Conservation (phyloP, 768 basidiomycete species). For the Kwoniella botswanensis region DNA sequence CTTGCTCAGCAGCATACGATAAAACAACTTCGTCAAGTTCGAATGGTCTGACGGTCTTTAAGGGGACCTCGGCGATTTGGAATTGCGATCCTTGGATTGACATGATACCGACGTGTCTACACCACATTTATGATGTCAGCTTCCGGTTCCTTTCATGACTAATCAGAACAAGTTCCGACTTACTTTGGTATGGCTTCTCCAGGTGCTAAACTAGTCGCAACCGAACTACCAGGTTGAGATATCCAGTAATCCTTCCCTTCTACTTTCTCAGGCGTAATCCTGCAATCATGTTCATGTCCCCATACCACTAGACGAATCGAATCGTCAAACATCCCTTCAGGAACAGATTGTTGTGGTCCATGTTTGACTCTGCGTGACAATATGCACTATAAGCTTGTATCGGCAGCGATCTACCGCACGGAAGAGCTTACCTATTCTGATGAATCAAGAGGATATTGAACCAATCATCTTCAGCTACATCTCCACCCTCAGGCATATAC, state of each 20-base stretch:
- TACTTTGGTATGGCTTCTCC: constrained; percentile 93
- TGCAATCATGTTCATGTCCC: constrained; percentile 99
- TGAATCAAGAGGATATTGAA: constrained; percentile 93
- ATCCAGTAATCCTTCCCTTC: constrained; percentile 90
- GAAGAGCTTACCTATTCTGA: constrained; percentile 78
- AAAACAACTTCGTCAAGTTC: constrained; percentile 81
- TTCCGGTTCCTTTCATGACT: too few relatives aligned
- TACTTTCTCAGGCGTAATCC: constrained; percentile 86
- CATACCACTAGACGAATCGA: constrained; percentile 90
- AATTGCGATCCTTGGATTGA: constrained; percentile 88
- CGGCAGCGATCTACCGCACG: neutral
- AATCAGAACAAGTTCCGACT: too few relatives aligned
- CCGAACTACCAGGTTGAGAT: constrained; percentile 90
- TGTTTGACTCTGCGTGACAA: constrained; percentile 75
- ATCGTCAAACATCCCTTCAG: constrained; percentile 97
- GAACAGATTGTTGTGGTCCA: constrained; percentile 90
- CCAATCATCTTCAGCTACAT: constrained; percentile 71
- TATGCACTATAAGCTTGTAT: neutral
- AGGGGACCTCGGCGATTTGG: constrained; percentile 78
- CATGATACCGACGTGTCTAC: constrained; percentile 87
- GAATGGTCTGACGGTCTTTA: constrained; percentile 93
- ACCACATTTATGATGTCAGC: neutral
- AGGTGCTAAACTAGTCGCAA: constrained; percentile 91
- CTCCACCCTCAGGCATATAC: constrained; percentile 87
- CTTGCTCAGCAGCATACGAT: constrained; percentile 72